Base-by-base conservation (phyloP, 148 eudicot species). In the Limonium bicolor region DNA sequence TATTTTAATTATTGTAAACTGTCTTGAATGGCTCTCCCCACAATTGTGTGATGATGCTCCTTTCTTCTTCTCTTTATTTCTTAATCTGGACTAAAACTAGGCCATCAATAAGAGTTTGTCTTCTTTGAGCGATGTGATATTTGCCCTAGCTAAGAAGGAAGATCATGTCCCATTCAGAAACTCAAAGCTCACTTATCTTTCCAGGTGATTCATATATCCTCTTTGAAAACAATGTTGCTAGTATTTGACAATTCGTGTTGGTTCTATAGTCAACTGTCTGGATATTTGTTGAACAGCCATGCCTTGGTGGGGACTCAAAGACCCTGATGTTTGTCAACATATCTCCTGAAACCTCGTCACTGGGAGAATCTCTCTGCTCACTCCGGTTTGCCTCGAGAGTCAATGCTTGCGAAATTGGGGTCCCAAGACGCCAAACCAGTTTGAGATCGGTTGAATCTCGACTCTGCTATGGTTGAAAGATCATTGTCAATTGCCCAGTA, bases 101-200 rank as follows among this genome's bases (percentile, higher is more conserved):
- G 82, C 85, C 23, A 82, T 82, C 51, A 82, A 82, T 20, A 77
- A 74, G 53, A 82, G 93, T 40, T 48, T 82, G 50, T 77, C 93
- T 41, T 68, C 66, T 64, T 74, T 82, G 35, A 76, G 72, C 33
- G 78, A 78, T 56, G 93, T 82, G 35, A 74, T 82, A 55, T 71
- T 66, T 48, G 79, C 93, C 8, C 51, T 82, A 45, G 79, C 93
- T 20, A 82, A 82, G 72, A 82, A 77, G 65, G 86, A 82, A n/a
- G 76, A 59, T 59, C 86, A 82, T 57, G 79, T 77, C 29, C 93
- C 93, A 4, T 82, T 74, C 48, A 61, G 93, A 41, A 72, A 82
- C 54, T 82, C 93, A 17, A 82, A 77, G 74, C 68, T 82, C 10
- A 77, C 93, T 4, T 74, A 77, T 51, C 74, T 82, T 20, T 82